Evolutionary conservation across 371 early-diverging fungal species (phyloP), one percentile per base, ranked within the genome.

Genomic region (Mortierella sp.): DNA sequence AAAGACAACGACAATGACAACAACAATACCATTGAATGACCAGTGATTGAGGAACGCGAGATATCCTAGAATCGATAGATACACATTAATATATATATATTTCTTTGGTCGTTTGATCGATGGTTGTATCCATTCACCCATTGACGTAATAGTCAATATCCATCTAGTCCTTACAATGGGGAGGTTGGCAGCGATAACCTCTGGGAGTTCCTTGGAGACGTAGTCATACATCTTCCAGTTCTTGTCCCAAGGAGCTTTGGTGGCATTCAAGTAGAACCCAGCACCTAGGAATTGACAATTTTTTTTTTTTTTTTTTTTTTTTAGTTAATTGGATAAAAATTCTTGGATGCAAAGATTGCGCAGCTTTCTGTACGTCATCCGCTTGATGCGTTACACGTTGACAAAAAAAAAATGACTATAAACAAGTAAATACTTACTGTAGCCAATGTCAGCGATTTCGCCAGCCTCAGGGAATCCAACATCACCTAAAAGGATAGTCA

Each of bases 141-240:
- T 65, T 28, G 41, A 53, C n/a, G 19, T 45, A 45, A 45, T 45
- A 15, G 11, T 45, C 4, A 45, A 16, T 45, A 45, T 45, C 11
- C 16, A 11, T 45, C 11, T 15, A 45, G 45, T n/a, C 45, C 89
- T 84, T 87, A 90, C 92, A 67, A 95, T 86, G 28, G 90, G 89
- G 48, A 95, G 77, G 71, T 87, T 76, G 50, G 80, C 71, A 13
- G 77, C 75, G 9, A 96, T 63, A 9, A 95, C 62, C 36, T 77
- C 70, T 53, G 90, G 90, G 33, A 97, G 86, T 76, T 97, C 97
- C 62, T 87, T 76, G 43, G 89, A 89, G 65, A 96, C 84, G 82
- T 96, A 96, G 11, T 94, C 89, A 81, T 94, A 94, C 97, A 96
- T 96, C 65, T 90, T 86, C 84, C 94, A 96, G 85, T 91, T 84